Percentiles rank a stretch among this genome's conserved stretches.
phyloP scores from a whole-genome alignment of 1,284 basidiomycete species.

The Cerioporus squamosus region DNA sequence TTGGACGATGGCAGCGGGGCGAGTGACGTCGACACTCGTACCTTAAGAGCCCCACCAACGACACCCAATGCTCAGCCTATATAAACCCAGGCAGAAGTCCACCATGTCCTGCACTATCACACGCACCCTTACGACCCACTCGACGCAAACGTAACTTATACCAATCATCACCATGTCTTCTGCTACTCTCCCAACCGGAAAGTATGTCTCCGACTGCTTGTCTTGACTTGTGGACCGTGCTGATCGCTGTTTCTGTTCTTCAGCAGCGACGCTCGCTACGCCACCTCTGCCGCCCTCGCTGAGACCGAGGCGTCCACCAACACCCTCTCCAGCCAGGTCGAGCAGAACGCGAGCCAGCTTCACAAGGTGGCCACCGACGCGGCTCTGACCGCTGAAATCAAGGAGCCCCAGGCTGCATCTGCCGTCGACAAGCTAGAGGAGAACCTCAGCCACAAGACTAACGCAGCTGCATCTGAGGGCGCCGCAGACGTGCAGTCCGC shows the following conservation, averaged over 20 bases:
- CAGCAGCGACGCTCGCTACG: slow-evolving; percentile 39
- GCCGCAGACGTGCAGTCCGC: slow-evolving; percentile 50
- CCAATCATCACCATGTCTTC: slow-evolving; percentile 24
- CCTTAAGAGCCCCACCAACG: slow-evolving; percentile 11
- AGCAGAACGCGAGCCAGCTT: slow-evolving; percentile 48
- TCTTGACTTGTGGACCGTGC: not conserved
- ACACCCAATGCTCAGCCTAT: slow-evolving; percentile 1
- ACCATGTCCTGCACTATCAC: not conserved
- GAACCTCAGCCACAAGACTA: slow-evolving; percentile 46
- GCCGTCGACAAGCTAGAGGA: slow-evolving; percentile 50
- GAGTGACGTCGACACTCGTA: slow-evolving; percentile 16
- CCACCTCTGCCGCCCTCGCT: slow-evolving; percentile 55
- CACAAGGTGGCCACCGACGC: slow-evolving; percentile 51
- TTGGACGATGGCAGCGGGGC: slow-evolving; percentile 2
- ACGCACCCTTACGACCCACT: not conserved
- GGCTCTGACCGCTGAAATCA: slow-evolving; percentile 51
- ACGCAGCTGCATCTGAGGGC: slow-evolving; percentile 59
- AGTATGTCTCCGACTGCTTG: slow-evolving; percentile 6
- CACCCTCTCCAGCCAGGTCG: slow-evolving; percentile 43
- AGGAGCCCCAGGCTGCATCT: slow-evolving; percentile 49
- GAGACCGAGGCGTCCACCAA: slow-evolving; percentile 50
- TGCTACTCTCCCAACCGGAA: slow-evolving; percentile 23
- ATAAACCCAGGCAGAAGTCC: slow-evolving; percentile 3
- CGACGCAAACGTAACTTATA: not conserved
- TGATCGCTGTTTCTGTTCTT: not conserved